Evolutionary conservation across 2,329 filamentous ascomycete species (phyloP).

Genomic region (Fusarium sp.): DNA sequence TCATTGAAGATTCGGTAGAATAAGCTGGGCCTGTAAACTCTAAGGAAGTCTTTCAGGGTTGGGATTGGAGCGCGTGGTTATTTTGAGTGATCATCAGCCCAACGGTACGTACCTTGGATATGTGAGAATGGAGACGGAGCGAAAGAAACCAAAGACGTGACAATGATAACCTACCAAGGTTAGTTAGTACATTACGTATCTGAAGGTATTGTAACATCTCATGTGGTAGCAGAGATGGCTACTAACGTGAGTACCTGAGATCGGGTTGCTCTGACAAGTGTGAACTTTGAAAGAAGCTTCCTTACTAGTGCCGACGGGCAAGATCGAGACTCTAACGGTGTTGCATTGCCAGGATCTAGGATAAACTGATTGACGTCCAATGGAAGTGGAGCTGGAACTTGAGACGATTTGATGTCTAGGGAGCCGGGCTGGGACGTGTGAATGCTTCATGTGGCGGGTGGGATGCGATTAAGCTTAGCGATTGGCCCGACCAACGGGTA

Average conservation of each 20-base stretch:
- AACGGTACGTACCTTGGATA: background rate
- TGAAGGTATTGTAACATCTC: no score
- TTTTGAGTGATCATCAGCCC: slow-evolving; percentile 8
- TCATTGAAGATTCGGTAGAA: background rate
- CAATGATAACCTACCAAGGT: no score
- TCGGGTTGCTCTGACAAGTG: slow-evolving; percentile 1
- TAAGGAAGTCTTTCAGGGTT: background rate
- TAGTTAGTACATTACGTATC: no score
- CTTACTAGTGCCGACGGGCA: slow-evolving; percentile 6
- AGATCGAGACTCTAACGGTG: slow-evolving; percentile 33
- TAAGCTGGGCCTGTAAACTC: slow-evolving; percentile 7
- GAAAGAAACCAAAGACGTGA: no score
- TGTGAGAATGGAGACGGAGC: no score
- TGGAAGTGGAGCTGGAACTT: background rate
- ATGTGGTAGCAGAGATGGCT: background rate
- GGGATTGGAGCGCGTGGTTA: slow-evolving; percentile 32
- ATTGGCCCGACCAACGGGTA: slow-evolving; percentile 8
- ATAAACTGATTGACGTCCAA: background rate
- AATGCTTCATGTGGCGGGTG: slow-evolving; percentile 3
- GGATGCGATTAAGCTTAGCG: background rate
- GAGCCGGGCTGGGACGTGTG: slow-evolving; percentile 1
- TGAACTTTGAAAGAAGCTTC: slow-evolving; percentile 9
- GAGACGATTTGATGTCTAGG: background rate
- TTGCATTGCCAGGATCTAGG: slow-evolving; percentile 22
- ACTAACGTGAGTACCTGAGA: background rate